Evolutionary conservation across 306 rosid genomes (phyloP).

Genomic region (Vigna trinervia): DNA sequence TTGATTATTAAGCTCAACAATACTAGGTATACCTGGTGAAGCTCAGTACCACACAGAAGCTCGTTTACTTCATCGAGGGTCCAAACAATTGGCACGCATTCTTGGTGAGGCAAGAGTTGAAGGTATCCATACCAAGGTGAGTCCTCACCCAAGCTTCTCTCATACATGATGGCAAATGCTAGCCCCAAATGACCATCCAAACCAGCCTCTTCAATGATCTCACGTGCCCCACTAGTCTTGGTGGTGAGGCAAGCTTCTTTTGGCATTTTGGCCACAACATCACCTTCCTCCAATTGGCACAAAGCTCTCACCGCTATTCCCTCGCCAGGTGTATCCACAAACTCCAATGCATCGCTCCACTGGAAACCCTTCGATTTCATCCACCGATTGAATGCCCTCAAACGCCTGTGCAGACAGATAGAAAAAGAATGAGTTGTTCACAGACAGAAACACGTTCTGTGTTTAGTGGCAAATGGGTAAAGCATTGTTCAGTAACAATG

Average conservation of each 20-base stretch:
- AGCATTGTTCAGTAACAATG: neutral
- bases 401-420: constrained; percentile 53
- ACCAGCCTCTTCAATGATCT: constrained; percentile 57
- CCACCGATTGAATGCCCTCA: constrained; percentile 93
- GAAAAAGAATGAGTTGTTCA: neutral
- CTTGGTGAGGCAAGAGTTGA: constrained; percentile 67
- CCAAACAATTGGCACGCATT: constrained; percentile 79
- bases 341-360: constrained; percentile 63
- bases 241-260: constrained; percentile 80
- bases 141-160: constrained; percentile 67
- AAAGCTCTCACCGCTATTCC: constrained; percentile 71
- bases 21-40: constrained; percentile 63
- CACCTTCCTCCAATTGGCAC: constrained; percentile 65
- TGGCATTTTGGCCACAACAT: constrained; percentile 82
- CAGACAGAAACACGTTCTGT: neutral
- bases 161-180: constrained; percentile 81
- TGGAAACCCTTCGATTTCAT: constrained; percentile 71
- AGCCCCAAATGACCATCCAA: constrained; percentile 66
- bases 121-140: constrained; percentile 86
- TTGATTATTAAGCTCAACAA: neutral
- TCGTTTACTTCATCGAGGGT: constrained; percentile 57
- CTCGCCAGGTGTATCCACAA: constrained; percentile 56
- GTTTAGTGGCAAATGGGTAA: neutral
- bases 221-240: constrained; percentile 64
- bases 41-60: constrained; percentile 80